Base-by-base conservation (phyloP, 768 basidiomycete genomes). In the Amanita phalloides region DNA sequence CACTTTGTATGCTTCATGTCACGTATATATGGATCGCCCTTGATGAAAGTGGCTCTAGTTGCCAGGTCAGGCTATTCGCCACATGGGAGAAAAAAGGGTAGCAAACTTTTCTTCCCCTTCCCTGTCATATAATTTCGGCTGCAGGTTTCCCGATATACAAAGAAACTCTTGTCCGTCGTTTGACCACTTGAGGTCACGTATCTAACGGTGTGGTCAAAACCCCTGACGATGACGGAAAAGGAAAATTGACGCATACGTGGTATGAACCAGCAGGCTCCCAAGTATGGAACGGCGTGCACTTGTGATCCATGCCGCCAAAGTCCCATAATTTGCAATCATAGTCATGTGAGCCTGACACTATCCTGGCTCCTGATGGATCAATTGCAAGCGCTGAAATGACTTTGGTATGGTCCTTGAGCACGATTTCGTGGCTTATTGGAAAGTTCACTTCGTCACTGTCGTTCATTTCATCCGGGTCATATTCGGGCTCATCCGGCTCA, bases 291-390 rank as follows among this genome's bases (percentile, higher is more conserved):
- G 96, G 94, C 67, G 90, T 90, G 67, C 85, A 83, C 56, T 82
- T 71, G 55, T 75, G 71, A 62, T 90, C 87, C 96, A 99, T 99
- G 13, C 96, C 96, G 59, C 95, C 95, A 67, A 98, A 98, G 68
- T 99, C 96, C 94, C 95, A 99, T 49, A 99, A 67, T 70, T 98
- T 98, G 67, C 87, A 84, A 67, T 99, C 96, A 63, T 98, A 98
- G 65, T 99, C 96, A 69, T 98, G 86, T 17, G 90, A 90, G 13
- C 96, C 96, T 7, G 90, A 88, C 14, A 90, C 68, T 28, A 99
- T 69, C 33, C 96, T 82, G 10, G 95, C 93, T 53, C 96, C 96
- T 20, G 94, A 90, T 6, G 93, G 90, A 67, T 99, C 96, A 44
- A 98, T 71, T 0, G 92, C 76, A 17, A 99, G 72, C 3, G 96